phyloP scores from a whole-genome alignment of 2,329 filamentous ascomycete genomes.

The Trichoderma atrobrunneum region DNA sequence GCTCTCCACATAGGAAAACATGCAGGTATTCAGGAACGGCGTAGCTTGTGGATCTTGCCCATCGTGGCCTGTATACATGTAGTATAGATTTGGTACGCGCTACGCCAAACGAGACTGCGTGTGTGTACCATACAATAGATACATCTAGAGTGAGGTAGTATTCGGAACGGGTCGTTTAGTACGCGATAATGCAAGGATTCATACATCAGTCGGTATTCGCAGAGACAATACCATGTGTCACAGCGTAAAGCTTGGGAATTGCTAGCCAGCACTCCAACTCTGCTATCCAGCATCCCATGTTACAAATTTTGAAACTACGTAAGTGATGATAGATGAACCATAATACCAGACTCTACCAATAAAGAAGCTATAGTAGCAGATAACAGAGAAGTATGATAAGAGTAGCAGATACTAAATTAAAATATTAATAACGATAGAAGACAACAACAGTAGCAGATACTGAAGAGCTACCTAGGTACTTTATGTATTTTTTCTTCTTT shows the following conservation, averaged over 20 bases:
- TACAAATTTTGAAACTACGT: too few relatives aligned
- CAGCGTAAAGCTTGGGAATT: background rate
- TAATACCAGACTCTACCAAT: background rate
- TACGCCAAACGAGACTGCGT: background rate
- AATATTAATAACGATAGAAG: background rate
- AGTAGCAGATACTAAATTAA: background rate
- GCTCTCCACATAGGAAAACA: background rate
- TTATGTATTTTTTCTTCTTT: too few relatives aligned
- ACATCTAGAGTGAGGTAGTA: background rate
- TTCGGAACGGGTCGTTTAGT: background rate
- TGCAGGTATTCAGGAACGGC: background rate
- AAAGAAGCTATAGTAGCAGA: background rate
- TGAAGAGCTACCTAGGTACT: too few relatives aligned
- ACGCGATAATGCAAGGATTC: background rate
- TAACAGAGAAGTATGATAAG: too few relatives aligned
- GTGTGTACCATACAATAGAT: background rate
- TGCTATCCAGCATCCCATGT: too few relatives aligned
- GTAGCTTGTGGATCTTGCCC: background rate
- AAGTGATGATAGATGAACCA: too few relatives aligned
- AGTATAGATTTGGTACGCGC: background rate
- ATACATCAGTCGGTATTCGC: background rate
- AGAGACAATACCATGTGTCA: background rate
- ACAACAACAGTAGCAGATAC: too few relatives aligned
- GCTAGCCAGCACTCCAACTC: too few relatives aligned
- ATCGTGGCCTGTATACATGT: background rate